phyloP scores from a whole-genome alignment of 805 yeast genomes.

The Myxozyma monticola region DNA sequence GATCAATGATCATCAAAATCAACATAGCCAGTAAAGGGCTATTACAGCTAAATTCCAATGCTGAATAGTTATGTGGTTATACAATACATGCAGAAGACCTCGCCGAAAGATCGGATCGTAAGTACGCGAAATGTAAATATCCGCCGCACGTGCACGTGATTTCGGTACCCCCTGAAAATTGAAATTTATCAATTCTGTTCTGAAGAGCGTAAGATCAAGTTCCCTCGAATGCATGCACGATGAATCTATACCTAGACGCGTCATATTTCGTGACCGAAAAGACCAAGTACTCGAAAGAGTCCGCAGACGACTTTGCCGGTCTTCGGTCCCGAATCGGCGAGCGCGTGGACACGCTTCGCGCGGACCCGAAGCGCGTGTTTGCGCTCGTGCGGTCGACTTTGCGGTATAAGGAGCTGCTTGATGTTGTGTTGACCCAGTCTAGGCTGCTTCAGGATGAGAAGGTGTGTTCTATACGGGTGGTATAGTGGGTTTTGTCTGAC shows the following conservation, averaged over 20 bases:
- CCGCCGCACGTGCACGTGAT: no score
- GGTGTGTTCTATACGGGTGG: neutral
- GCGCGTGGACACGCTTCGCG: conserved; percentile 39
- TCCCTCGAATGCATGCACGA: neutral
- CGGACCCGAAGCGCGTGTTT: conserved; percentile 80
- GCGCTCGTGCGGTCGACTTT: conserved; percentile 81
- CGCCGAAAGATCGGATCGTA: no score
- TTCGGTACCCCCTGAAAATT: no score
- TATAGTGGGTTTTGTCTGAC: conserved; percentile 44
- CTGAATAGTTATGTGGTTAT: no score
- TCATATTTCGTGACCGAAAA: conserved; percentile 23
- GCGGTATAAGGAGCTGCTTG: conserved; percentile 65
- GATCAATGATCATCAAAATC: no score
- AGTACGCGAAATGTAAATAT: no score
- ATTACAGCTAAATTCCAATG: no score
- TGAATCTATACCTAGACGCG: conserved; percentile 32
- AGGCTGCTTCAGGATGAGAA: conserved; percentile 57
- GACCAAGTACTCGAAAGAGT: conserved; percentile 5
- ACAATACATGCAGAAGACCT: no score
- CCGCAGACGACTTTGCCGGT: conserved; percentile 3
- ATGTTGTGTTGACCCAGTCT: conserved; percentile 63
- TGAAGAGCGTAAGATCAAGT: no score
- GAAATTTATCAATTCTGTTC: no score
- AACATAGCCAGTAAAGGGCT: no score
- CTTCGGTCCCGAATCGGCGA: conserved; percentile 9